A percentile compares a stretch with the other conserved stretches of the same genome.
Conservation (phyloP, 2,329 filamentous ascomycete species). For the Penicillium sp. region DNA sequence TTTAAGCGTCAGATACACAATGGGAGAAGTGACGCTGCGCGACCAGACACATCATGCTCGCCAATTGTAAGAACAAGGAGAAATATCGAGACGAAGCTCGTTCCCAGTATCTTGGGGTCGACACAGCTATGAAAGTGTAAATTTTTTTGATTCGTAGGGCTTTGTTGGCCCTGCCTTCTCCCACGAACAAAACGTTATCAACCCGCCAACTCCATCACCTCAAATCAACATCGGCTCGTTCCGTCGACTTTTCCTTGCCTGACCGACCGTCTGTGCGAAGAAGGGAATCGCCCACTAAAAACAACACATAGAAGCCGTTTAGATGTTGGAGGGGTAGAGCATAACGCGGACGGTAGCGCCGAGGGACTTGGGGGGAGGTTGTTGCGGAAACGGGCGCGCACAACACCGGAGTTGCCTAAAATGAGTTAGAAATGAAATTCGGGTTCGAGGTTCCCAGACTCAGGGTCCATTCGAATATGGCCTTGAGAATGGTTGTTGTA, state of each 20-base stretch:
- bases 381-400: conserved; percentile 93
- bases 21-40: conserved; percentile 31
- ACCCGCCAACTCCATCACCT: conserved; percentile 41
- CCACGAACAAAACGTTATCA: conserved; percentile 40
- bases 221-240: conserved; percentile 38
- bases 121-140: conserved; percentile 29
- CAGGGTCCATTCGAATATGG: neutral
- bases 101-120: conserved; percentile 26
- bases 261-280: conserved; percentile 38
- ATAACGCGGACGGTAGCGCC: conserved; percentile 94
- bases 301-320: conserved; percentile 49
- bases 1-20: conserved; percentile 38
- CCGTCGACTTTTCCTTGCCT: conserved; percentile 37
- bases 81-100: conserved; percentile 18
- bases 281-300: conserved; percentile 36
- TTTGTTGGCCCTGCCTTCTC: conserved; percentile 38
- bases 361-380: conserved; percentile 97
- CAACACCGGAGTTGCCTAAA: conserved; percentile 92
- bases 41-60: conserved; percentile 30
- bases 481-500: conserved; percentile 7
- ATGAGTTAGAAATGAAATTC: conserved; percentile 5
- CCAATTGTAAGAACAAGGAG: conserved; percentile 19
- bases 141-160: conserved; percentile 41
- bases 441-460: neutral
- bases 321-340: conserved; percentile 98